Evolutionary conservation across 192 early-diverging fungal genomes (phyloP).

Genomic region (Backusella liffmaniae): DNA sequence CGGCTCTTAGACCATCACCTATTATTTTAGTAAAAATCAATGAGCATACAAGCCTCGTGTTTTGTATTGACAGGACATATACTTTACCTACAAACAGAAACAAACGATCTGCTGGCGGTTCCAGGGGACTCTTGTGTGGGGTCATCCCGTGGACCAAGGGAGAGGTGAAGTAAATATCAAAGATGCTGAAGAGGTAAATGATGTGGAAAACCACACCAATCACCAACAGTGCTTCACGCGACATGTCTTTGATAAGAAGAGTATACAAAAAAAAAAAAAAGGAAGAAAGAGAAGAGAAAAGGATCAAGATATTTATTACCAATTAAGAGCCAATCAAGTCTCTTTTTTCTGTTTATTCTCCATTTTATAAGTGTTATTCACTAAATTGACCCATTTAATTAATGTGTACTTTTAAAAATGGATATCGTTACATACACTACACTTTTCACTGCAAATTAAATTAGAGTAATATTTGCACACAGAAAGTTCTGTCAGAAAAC

Average conservation of each 20-base stretch:
- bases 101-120: constrained; percentile 82
- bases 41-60: background rate
- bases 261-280: background rate
- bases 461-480: no score
- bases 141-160: constrained; percentile 97
- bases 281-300: background rate
- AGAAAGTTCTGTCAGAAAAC: no score
- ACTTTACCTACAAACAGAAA: constrained; percentile 80
- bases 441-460: no score
- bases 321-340: no score
- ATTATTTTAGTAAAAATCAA: background rate
- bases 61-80: background rate
- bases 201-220: constrained; percentile 91
- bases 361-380: no score
- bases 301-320: no score
- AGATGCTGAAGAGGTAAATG: constrained; percentile 88
- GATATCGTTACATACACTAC: no score
- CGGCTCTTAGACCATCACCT: constrained; percentile 93
- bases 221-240: constrained; percentile 59
- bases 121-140: constrained; percentile 66
- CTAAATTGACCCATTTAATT: no score
- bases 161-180: constrained; percentile 99
- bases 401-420: no score
- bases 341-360: no score
- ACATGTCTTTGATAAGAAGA: background rate